phyloP scores from a whole-genome alignment of 2,329 filamentous ascomycete species.

The Cercospora sojina region DNA sequence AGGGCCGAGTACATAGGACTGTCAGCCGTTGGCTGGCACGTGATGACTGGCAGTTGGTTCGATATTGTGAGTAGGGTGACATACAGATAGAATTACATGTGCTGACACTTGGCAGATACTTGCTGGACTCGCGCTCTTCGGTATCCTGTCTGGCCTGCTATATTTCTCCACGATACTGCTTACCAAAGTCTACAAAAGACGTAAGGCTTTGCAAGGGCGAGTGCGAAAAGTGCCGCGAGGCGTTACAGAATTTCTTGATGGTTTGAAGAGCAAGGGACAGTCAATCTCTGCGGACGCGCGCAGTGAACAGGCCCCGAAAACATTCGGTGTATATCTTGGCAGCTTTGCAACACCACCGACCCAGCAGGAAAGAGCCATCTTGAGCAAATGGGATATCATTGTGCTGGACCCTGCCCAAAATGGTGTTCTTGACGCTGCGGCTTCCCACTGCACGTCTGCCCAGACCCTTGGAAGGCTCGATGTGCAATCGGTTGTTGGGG shows the following conservation, averaged over 20 bases:
- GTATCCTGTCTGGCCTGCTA: neutral
- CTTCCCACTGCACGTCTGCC: conserved; percentile 26
- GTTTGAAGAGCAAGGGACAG: conserved; percentile 4
- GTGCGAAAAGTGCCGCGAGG: neutral
- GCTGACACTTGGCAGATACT: conserved; percentile 1
- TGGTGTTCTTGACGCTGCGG: conserved; percentile 28
- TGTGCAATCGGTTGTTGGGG: conserved; percentile 14
- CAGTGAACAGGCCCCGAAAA: conserved; percentile 16
- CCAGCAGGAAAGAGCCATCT: conserved; percentile 19
- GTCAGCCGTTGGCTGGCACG: conserved; percentile 12
- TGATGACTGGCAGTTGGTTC: conserved; percentile 12
- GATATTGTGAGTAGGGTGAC: conserved; percentile 3
- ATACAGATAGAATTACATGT: neutral
- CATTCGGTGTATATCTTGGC: conserved; percentile 36
- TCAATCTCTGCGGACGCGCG: neutral
- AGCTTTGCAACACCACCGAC: conserved; percentile 27
- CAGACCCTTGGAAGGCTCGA: conserved; percentile 29
- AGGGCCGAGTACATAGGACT: conserved; percentile 11
- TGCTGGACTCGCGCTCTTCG: conserved; percentile 9
- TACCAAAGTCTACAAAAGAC: neutral
- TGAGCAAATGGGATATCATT: conserved; percentile 31
- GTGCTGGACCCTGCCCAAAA: conserved; percentile 29
- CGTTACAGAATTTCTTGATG: neutral
- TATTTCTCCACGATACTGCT: neutral
- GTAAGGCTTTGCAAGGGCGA: neutral